phyloP scores from a whole-genome alignment of 371 early-diverging fungal species.

The Actinomucor elegans region DNA sequence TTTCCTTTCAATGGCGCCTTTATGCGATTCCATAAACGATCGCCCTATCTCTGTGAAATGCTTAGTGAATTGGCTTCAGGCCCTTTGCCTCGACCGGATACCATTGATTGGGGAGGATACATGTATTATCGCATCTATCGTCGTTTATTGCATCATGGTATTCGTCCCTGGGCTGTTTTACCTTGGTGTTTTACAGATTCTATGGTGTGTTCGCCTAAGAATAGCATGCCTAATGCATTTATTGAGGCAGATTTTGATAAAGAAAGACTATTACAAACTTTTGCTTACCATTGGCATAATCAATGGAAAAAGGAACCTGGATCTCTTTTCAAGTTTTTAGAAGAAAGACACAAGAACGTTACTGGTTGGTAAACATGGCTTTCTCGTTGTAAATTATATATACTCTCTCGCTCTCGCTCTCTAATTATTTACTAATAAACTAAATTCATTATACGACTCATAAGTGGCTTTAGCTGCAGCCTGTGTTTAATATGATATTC shows the following conservation, averaged over 20 bases:
- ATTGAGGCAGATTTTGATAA: constrained; percentile 43
- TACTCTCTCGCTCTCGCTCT: too few species aligned
- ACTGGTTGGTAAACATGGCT: constrained; percentile 46
- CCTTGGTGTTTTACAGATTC: constrained; percentile 56
- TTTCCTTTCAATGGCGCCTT: constrained; percentile 59
- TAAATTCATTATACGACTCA: too few species aligned
- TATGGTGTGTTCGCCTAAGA: constrained; percentile 46
- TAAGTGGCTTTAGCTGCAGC: too few species aligned
- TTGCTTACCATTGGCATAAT: constrained; percentile 61
- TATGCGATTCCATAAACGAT: constrained; percentile 50
- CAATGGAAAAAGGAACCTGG: constrained; percentile 56
- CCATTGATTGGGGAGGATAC: constrained; percentile 56
- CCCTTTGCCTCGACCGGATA: constrained; percentile 44
- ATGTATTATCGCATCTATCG: constrained; percentile 50
- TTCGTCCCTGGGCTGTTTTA: constrained; percentile 31
- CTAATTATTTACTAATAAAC: too few species aligned
- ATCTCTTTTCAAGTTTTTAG: constrained; percentile 46
- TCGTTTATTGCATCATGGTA: constrained; percentile 28
- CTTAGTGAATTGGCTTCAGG: constrained; percentile 50
- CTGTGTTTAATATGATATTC: too few species aligned
- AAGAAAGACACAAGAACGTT: constrained; percentile 37
- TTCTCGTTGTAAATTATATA: too few species aligned
- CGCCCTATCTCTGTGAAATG: constrained; percentile 57
- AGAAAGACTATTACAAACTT: constrained; percentile 41
- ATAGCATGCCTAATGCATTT: constrained; percentile 57